phyloP scores from a whole-genome alignment of 768 basidiomycete species.

The Neoboletus magnificus region DNA sequence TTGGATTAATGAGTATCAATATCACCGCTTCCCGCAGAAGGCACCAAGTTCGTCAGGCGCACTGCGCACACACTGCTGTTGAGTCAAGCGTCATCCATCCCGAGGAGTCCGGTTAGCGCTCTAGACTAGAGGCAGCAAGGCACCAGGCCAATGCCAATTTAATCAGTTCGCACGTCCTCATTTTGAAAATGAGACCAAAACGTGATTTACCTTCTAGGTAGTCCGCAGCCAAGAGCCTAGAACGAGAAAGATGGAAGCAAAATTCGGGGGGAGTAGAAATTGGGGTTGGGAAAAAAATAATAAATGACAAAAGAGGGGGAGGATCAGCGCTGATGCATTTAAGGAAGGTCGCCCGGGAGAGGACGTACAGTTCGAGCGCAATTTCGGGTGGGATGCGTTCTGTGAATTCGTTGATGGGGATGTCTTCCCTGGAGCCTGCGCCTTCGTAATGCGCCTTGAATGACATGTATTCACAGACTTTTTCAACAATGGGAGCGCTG shows the following conservation, averaged over 20 bases:
- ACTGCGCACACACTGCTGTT: neutral
- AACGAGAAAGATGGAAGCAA: constrained; percentile 4
- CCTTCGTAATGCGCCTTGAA: constrained; percentile 80
- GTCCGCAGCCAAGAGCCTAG: constrained; percentile 59
- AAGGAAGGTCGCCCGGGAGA: neutral
- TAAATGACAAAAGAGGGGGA: neutral
- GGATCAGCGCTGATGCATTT: constrained; percentile 11
- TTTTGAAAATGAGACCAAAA: constrained; percentile 16
- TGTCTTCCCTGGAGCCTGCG: constrained; percentile 68
- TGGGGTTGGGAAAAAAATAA: constrained; percentile 5
- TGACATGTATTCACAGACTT: constrained; percentile 84
- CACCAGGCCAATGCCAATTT: neutral
- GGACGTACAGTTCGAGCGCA: constrained; percentile 80
- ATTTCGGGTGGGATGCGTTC: constrained; percentile 87
- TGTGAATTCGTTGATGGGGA: constrained; percentile 70
- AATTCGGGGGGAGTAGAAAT: neutral
- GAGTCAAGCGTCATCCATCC: neutral
- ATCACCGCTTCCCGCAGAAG: neutral
- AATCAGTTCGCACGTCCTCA: constrained; percentile 8
- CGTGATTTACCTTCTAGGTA: constrained; percentile 55
- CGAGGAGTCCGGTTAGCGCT: neutral
- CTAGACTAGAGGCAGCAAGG: constrained; percentile 9
- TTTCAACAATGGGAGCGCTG: constrained; percentile 76
- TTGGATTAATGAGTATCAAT: neutral
- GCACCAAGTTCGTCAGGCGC: constrained; percentile 1